Percentiles rank a stretch among this genome's conserved stretches.
Conservation (phyloP, 495 filamentous ascomycete species). For the Penicillium crystallinum region DNA sequence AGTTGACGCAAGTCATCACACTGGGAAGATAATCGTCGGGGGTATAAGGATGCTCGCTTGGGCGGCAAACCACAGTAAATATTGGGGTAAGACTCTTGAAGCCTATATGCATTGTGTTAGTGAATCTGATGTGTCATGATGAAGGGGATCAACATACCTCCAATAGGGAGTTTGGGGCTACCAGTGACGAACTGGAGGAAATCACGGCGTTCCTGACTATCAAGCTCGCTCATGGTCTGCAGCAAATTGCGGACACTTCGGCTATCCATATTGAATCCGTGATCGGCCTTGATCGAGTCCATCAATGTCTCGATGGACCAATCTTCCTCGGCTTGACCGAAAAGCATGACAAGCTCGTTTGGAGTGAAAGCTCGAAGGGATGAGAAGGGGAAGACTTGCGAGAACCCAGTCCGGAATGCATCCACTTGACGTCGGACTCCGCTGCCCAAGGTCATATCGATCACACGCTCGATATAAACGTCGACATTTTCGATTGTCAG, state of each 20-base stretch:
- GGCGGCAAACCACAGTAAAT: constrained; percentile 98
- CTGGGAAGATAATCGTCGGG: constrained; percentile 97
- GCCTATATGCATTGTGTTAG: constrained; percentile 46
- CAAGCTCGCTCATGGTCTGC: constrained; percentile 90
- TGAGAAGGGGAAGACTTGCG: constrained; percentile 92
- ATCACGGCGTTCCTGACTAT: constrained; percentile 70
- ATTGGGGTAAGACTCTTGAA: constrained; percentile 96
- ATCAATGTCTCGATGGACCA: constrained; percentile 97
- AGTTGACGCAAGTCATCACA: constrained; percentile 99
- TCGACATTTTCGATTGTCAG: constrained; percentile 90
- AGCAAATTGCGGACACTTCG: constrained; percentile 91
- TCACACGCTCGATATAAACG: constrained; percentile 79
- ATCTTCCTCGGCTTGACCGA: constrained; percentile 91
- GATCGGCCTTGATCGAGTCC: constrained; percentile 99
- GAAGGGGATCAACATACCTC: constrained; percentile 56
- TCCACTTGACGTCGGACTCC: constrained; percentile 88
- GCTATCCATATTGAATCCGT: constrained; percentile 99
- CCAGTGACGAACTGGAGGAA: constrained; percentile 98
- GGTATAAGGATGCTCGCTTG: constrained; percentile 87
- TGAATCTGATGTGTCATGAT: constrained; percentile 15
- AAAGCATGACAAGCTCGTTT: constrained; percentile 92
- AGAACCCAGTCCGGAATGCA: constrained; percentile 87
- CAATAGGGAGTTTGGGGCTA: constrained; percentile 97
- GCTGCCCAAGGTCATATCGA: constrained; percentile 82
- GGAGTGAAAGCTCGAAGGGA: constrained; percentile 93